Conservation (phyloP, 2,329 filamentous ascomycete genomes). For the Akanthomyces muscarius region DNA sequence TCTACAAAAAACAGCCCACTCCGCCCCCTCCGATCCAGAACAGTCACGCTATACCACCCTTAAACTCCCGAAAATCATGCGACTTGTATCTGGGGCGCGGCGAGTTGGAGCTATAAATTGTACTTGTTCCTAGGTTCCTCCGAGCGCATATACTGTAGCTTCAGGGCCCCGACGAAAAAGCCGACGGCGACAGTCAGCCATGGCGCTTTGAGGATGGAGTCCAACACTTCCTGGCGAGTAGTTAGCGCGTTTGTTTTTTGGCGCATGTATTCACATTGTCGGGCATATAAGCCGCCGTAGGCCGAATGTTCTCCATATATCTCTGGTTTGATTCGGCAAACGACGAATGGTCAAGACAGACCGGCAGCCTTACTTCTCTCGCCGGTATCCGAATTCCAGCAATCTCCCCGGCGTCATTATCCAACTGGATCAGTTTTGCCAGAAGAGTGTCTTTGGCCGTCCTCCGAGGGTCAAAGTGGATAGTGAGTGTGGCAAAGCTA, state of each 20-base stretch:
- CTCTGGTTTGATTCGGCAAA: constrained; percentile 40
- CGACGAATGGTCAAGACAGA: constrained; percentile 25
- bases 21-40: too few species aligned
- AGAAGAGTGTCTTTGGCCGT: not conserved
- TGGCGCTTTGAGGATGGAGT: constrained; percentile 29
- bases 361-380: constrained; percentile 23
- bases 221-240: constrained; percentile 30
- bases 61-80: too few species aligned
- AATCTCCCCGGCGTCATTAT: not conserved
- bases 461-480: constrained; percentile 19
- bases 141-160: constrained; percentile 24
- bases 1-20: too few species aligned
- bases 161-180: constrained; percentile 35
- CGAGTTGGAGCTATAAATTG: too few species aligned
- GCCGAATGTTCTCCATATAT: constrained; percentile 56
- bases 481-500: constrained; percentile 22
- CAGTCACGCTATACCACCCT: too few species aligned
- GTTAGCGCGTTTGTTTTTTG: constrained; percentile 35
- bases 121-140: too few species aligned
- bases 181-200: constrained; percentile 28
- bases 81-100: constrained; percentile 22
- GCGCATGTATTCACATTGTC: constrained; percentile 51
- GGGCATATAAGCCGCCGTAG: constrained; percentile 56
- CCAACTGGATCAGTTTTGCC: not conserved
- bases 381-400: constrained; percentile 4